Percentiles rank a stretch among this genome's conserved stretches.
These are phyloP conservation scores for Grigorovia transvaalensis DNA, from an alignment of 805 yeast species.

Conservation along the genomic window DNA sequence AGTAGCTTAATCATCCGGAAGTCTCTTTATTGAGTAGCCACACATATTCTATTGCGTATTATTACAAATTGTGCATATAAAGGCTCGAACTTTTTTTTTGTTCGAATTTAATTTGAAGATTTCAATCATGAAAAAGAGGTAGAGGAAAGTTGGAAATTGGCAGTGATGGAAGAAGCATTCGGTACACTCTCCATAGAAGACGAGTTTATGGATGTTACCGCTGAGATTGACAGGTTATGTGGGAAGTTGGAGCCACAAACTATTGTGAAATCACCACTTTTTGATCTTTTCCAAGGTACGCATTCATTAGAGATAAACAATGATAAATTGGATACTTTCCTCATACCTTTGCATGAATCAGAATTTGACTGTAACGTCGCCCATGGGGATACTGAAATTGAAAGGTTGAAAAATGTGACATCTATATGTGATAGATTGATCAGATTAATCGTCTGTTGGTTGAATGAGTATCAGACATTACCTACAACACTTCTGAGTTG, in stretches of 20 bases:
- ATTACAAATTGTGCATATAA: no score
- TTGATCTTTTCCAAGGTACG: conserved; percentile 72
- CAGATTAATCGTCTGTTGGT: conserved; percentile 58
- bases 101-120: not conserved
- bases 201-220: conserved; percentile 44
- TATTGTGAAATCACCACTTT: conserved; percentile 48
- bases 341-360: conserved; percentile 43
- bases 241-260: conserved; percentile 36
- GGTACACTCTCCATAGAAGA: not conserved
- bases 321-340: conserved; percentile 64
- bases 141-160: not conserved
- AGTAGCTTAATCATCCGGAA: not conserved
- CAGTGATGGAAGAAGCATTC: not conserved
- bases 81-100: no score
- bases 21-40: not conserved
- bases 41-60: not conserved
- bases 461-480: conserved; percentile 53
- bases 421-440: conserved; percentile 46
- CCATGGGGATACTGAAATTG: conserved; percentile 18
- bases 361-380: conserved; percentile 34
- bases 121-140: not conserved
- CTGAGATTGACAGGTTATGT: conserved; percentile 35
- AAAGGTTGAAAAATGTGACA: conserved; percentile 33
- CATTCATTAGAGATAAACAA: conserved; percentile 76
- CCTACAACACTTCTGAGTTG: conserved; percentile 74